These are phyloP conservation scores for Neonectria coccinea DNA, from an alignment of 2,329 filamentous ascomycete species.

Conservation along the genomic window DNA sequence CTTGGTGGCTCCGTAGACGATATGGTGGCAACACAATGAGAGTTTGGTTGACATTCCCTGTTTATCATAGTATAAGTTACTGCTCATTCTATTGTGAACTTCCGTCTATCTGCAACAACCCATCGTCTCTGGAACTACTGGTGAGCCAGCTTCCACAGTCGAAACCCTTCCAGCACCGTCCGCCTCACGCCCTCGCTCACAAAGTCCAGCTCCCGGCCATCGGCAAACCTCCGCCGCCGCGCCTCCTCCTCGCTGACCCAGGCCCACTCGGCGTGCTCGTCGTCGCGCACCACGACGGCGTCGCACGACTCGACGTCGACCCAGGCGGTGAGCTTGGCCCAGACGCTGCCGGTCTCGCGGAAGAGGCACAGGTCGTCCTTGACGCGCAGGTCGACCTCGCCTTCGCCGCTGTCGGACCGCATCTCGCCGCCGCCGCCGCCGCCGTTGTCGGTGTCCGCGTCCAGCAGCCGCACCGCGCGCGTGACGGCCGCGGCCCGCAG, in stretches of 20 bases:
- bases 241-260: slow-evolving; percentile 56
- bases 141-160: slow-evolving; percentile 37
- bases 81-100: slow-evolving; percentile 12
- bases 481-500: slow-evolving; percentile 48
- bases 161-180: slow-evolving; percentile 50
- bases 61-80: neutral
- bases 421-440: neutral
- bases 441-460: neutral
- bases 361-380: slow-evolving; percentile 42
- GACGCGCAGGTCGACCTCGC: slow-evolving; percentile 39
- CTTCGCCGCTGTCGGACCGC: neutral
- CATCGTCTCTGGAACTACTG: neutral
- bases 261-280: slow-evolving; percentile 54
- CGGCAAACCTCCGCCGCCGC: slow-evolving; percentile 37
- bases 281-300: slow-evolving; percentile 47
- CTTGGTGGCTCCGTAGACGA: slow-evolving; percentile 36
- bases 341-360: slow-evolving; percentile 38
- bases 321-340: slow-evolving; percentile 48
- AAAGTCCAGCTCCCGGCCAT: slow-evolving; percentile 47
- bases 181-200: slow-evolving; percentile 49
- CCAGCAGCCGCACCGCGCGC: slow-evolving; percentile 34
- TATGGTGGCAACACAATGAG: slow-evolving; percentile 27
- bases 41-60: neutral
- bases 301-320: slow-evolving; percentile 45
- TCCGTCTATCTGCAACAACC: slow-evolving; percentile 8